A percentile compares a stretch with the other conserved stretches of the same genome.
phyloP scores from a whole-genome alignment of 2,329 filamentous ascomycete species.

The Aspergillaceae sp. region DNA sequence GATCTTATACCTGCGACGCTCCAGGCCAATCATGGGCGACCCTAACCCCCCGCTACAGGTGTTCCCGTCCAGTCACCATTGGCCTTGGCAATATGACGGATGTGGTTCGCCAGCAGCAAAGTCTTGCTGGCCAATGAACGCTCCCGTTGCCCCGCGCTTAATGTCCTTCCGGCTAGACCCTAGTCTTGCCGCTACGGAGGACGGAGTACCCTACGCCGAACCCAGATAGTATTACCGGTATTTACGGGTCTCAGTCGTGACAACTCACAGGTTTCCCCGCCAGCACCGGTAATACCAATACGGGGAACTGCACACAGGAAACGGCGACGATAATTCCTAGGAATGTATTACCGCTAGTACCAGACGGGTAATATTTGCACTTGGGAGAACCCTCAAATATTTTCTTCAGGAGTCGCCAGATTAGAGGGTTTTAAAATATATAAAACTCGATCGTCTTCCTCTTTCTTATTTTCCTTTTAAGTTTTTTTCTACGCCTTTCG shows the following conservation, averaged over 20 bases:
- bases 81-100: constrained; percentile 13
- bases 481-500: not conserved
- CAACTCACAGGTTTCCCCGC: no score
- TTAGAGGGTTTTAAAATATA: no score
- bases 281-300: no score
- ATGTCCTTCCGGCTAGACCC: not conserved
- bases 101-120: no score
- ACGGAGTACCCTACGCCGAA: not conserved
- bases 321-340: constrained; percentile 31
- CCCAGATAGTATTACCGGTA: constrained; percentile 3
- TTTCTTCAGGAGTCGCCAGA: no score
- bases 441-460: no score
- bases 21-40: constrained; percentile 13
- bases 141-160: not conserved
- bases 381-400: not conserved
- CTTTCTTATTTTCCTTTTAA: constrained; percentile 1
- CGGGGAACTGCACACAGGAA: no score
- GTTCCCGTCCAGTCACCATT: constrained; percentile 19
- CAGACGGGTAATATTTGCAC: not conserved
- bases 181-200: no score
- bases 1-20: constrained; percentile 18
- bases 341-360: constrained; percentile 12
- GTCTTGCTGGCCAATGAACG: not conserved
- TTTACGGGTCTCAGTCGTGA: not conserved
- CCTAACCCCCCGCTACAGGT: constrained; percentile 3